Percentiles rank a stretch among this genome's conserved stretches.
These are phyloP conservation scores for Mortierella sp. DNA, from an alignment of 371 early-diverging fungal genomes.

Conservation along the genomic window DNA sequence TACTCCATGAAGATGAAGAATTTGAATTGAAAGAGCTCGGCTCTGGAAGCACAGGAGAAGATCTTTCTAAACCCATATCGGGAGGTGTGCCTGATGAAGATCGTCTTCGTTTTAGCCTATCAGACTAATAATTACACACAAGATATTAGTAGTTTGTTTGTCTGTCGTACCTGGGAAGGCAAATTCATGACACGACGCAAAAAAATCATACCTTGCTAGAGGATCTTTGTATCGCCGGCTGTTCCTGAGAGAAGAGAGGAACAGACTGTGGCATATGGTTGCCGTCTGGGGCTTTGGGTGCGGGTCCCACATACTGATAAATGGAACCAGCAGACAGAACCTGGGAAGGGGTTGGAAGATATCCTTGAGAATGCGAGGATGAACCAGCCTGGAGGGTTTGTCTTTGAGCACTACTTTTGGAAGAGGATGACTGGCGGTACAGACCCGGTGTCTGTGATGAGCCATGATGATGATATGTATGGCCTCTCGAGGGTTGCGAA, in stretches of 20 bases:
- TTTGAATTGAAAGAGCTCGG: constrained; percentile 43
- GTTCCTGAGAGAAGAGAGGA: constrained; percentile 26
- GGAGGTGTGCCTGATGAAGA: constrained; percentile 37
- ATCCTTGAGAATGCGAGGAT: background rate
- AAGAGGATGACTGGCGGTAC: constrained; percentile 30
- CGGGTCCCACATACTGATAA: constrained; percentile 41
- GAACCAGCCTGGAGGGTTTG: constrained; percentile 15
- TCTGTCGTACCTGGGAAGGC: background rate
- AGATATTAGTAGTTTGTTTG: background rate
- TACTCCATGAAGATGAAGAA: constrained; percentile 35
- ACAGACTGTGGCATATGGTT: constrained; percentile 18
- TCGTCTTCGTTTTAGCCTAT: constrained; percentile 32
- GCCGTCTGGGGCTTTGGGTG: constrained; percentile 7
- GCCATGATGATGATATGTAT: constrained; percentile 1
- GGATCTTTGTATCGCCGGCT: constrained; percentile 14
- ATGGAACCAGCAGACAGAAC: constrained; percentile 25
- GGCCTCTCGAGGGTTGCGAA: constrained; percentile 30
- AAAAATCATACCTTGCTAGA: constrained; percentile 29
- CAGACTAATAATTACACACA: background rate
- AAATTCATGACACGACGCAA: background rate
- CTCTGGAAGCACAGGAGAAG: constrained; percentile 37
- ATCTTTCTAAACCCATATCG: constrained; percentile 2
- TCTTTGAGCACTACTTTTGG: constrained; percentile 17
- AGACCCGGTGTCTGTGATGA: constrained; percentile 32
- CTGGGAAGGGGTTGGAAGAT: constrained; percentile 37